Conservation (phyloP, 306 rosid genomes). For the Malus sylvestris region DNA sequence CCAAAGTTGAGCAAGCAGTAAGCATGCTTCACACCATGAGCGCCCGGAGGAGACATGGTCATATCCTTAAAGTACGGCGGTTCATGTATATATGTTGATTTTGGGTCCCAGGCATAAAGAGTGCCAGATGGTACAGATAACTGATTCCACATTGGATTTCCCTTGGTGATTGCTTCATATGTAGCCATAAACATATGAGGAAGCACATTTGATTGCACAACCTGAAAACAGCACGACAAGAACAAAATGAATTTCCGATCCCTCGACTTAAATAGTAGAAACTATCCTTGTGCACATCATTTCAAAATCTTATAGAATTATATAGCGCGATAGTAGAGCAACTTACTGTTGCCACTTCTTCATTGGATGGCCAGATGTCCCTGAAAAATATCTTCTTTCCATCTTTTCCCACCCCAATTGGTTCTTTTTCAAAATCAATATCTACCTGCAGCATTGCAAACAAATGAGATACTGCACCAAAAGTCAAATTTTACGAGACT, state of each 20-base stretch:
- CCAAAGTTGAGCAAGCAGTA: slow-evolving; percentile 94
- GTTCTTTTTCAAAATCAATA: slow-evolving; percentile 77
- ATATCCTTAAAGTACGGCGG: slow-evolving; percentile 84
- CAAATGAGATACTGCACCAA: slow-evolving; percentile 5
- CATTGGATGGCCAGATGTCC: slow-evolving; percentile 89
- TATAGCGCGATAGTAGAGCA: slow-evolving; percentile 13
- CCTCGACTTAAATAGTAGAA: background rate
- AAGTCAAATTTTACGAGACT: background rate
- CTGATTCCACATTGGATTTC: slow-evolving; percentile 88
- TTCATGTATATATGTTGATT: slow-evolving; percentile 82
- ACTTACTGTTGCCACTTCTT: slow-evolving; percentile 75
- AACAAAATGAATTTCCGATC: slow-evolving; percentile 1
- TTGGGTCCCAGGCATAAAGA: slow-evolving; percentile 83
- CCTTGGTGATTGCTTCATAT: slow-evolving; percentile 83
- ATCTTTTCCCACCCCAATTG: slow-evolving; percentile 73
- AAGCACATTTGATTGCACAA: slow-evolving; percentile 85
- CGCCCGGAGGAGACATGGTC: slow-evolving; percentile 95
- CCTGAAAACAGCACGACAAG: slow-evolving; percentile 44
- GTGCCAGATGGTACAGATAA: slow-evolving; percentile 79
- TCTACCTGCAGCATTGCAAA: slow-evolving; percentile 56
- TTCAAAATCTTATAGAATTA: background rate
- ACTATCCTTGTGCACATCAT: background rate
- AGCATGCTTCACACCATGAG: slow-evolving; percentile 74
- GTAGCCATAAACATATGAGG: slow-evolving; percentile 91
- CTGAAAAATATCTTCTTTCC: slow-evolving; percentile 65